Base-by-base conservation (phyloP, 1,284 basidiomycete genomes). In the Grifola frondosa region DNA sequence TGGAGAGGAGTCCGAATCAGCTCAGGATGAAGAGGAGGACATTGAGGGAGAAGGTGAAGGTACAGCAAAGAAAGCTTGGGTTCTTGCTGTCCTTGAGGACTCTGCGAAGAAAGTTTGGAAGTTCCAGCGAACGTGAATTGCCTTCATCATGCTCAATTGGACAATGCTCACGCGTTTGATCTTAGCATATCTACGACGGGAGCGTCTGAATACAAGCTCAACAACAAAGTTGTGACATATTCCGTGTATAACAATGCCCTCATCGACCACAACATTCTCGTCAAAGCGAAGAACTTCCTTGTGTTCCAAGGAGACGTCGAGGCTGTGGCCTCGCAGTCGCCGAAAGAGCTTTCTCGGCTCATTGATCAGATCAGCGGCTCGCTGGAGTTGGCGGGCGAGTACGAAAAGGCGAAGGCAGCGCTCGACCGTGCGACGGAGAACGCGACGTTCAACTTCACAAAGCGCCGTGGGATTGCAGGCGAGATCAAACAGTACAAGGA, bases 281-380 rank as follows among this genome's bases (percentile, higher is more conserved):
- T 99, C 62, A 97, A 97, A 69, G 97, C 97, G 16, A 97, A 97
- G 71, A 99, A 99, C 73, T 99, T 99, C 62, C 84, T 99, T 42
- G 97, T 99, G n/a, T 99, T 99, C 70, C 94, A 97, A 66, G 97
- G 97, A 42, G 97, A 99, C 63, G 97, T 99, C 28, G 97, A 99
- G 68, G 91, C 93, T 3, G 91, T 99, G 34, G 97, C 97, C 0
- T 92, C 91, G 7, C 97, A 99, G 60, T 94, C 91, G 2, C 81
- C 95, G 8, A 87, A 86, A 53, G 93, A 97, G 53, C 80, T 99
- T 17, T 82, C 94, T 2, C 79, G 81, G 26, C 81, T 99, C 32
- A 89, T 99, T 37, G 97, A 99, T 57, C 93, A 97, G 62, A 98
- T 99, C 53, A 91, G 86, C 50, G 94, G 94, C 2, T 95, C 91